Conservation (phyloP, 2,329 filamentous ascomycete species). For the Colletotrichum sublineola region DNA sequence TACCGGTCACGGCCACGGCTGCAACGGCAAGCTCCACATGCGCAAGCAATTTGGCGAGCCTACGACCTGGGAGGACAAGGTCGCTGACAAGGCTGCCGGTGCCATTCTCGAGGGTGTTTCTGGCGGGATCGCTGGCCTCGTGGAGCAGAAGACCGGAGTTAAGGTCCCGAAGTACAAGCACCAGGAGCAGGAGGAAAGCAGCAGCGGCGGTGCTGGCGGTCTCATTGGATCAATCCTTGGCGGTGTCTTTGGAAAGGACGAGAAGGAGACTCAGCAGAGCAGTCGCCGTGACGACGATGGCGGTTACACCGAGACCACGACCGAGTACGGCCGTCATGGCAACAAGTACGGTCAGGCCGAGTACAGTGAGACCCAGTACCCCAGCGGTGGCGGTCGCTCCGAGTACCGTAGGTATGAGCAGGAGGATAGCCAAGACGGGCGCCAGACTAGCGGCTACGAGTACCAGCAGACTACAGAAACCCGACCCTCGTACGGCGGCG, state of each 20-base stretch:
- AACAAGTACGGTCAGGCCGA: slow-evolving; percentile 72
- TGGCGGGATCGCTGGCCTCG: slow-evolving; percentile 62
- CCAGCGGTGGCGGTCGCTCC: slow-evolving; percentile 67
- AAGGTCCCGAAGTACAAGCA: slow-evolving; percentile 53
- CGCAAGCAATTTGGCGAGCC: slow-evolving; percentile 71
- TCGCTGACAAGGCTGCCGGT: slow-evolving; percentile 67
- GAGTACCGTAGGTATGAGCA: slow-evolving; percentile 75
- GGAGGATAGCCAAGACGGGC: slow-evolving; percentile 57
- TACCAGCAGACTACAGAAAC: slow-evolving; percentile 72
- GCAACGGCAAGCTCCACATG: slow-evolving; percentile 82
- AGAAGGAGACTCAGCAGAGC: slow-evolving; percentile 67
- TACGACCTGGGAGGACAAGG: slow-evolving; percentile 67
- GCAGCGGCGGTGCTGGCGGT: slow-evolving; percentile 74
- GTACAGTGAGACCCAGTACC: slow-evolving; percentile 69
- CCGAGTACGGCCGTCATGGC: slow-evolving; percentile 71
- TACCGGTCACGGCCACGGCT: slow-evolving; percentile 87
- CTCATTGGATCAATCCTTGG: slow-evolving; percentile 79
- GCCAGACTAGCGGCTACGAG: slow-evolving; percentile 62
- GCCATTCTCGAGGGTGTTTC: slow-evolving; percentile 71
- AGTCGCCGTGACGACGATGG: slow-evolving; percentile 70
- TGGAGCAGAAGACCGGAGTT: slow-evolving; percentile 61
- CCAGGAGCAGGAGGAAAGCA: slow-evolving; percentile 55
- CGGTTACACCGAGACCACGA: slow-evolving; percentile 71
- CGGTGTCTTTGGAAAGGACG: slow-evolving; percentile 67
- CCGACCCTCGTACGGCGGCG: slow-evolving; percentile 63